Conservation (phyloP, 139 green algal genomes). For the Spirogloea muscicola region DNA sequence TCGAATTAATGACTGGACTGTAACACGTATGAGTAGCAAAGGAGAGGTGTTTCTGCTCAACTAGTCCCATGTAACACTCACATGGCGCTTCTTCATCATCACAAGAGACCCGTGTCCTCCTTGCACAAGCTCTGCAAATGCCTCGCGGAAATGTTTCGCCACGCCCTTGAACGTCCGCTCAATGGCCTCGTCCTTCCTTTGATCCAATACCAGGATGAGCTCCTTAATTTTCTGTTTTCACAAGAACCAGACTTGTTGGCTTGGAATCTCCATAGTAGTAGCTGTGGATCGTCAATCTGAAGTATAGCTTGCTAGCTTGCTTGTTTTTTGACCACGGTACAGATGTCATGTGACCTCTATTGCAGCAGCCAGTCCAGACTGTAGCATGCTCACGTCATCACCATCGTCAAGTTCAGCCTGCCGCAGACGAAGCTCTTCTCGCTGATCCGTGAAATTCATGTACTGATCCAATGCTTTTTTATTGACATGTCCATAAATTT, state of each 20-base stretch:
- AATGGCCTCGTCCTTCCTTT: constrained; percentile 94
- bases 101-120: constrained; percentile 72
- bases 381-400: constrained; percentile 37
- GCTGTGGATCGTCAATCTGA: too few species aligned
- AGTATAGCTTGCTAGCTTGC: too few species aligned
- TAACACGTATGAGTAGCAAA: too few species aligned
- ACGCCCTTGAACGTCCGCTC: constrained; percentile 96
- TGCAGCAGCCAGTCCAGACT: too few species aligned
- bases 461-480: constrained; percentile 96
- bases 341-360: too few species aligned
- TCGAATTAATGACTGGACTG: too few species aligned
- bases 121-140: constrained; percentile 90
- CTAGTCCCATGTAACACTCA: too few species aligned
- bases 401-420: constrained; percentile 55
- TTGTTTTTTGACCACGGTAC: too few species aligned
- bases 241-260: too few species aligned
- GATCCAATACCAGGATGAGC: constrained; percentile 82
- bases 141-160: constrained; percentile 87
- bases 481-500: constrained; percentile 82
- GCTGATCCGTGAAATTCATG: constrained; percentile 85
- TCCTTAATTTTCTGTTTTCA: constrained; percentile 79
- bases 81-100: constrained; percentile 68
- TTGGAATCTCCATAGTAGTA: too few species aligned
- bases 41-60: too few species aligned
- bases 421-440: constrained; percentile 65